Percentiles rank a stretch among this genome's conserved stretches.
phyloP scores from a whole-genome alignment of 345 rosid species.

The Crucihimalaya himalaica region DNA sequence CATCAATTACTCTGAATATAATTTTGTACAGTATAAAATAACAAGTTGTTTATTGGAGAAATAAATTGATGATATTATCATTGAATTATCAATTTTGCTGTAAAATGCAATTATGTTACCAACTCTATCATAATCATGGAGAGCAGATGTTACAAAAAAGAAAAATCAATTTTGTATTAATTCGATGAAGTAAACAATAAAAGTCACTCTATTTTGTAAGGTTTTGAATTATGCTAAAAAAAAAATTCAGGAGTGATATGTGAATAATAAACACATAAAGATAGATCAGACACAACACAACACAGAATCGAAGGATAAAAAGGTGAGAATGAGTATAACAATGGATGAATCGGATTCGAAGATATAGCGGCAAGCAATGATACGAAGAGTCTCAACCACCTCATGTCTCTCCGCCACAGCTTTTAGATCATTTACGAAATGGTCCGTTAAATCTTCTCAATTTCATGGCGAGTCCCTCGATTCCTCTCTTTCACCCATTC shows the following conservation, averaged over 20 bases:
- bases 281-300: background rate
- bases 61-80: too few species aligned
- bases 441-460: slow-evolving; percentile 52
- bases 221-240: background rate
- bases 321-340: background rate
- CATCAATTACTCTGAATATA: too few species aligned
- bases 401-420: slow-evolving; percentile 43
- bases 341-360: background rate
- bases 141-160: too few species aligned
- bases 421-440: slow-evolving; percentile 45
- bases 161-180: background rate
- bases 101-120: too few species aligned
- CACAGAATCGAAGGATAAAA: background rate
- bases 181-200: background rate
- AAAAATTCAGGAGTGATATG: background rate
- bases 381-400: slow-evolving; percentile 43
- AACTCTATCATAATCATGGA: too few species aligned
- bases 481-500: slow-evolving; percentile 52
- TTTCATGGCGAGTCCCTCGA: slow-evolving; percentile 51
- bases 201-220: background rate
- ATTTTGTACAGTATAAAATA: too few species aligned
- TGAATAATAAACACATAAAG: background rate
- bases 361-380: slow-evolving; percentile 39
- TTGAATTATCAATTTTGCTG: too few species aligned
- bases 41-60: too few species aligned